Conservation (phyloP, 2,329 filamentous ascomycete species). For the Alternaria sp. region DNA sequence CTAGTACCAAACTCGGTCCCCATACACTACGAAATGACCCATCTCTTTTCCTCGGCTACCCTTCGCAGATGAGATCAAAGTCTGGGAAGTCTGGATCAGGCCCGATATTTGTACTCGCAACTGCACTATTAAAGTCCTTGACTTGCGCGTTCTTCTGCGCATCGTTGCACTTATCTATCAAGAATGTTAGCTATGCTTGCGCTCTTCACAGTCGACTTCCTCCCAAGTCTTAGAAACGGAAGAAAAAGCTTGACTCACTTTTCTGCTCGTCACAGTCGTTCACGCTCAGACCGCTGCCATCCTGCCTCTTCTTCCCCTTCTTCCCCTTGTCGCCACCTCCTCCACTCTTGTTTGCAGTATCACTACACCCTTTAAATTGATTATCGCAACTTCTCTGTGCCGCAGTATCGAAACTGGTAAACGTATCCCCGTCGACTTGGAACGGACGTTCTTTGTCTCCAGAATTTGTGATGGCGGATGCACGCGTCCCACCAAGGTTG, state of each 20-base stretch:
- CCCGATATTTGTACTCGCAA: constrained; percentile 46
- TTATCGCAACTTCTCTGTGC: constrained; percentile 69
- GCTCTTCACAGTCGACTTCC: background rate
- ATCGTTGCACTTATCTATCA: constrained; percentile 37
- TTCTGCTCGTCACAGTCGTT: constrained; percentile 33
- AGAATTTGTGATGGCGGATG: constrained; percentile 59
- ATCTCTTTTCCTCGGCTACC: constrained; percentile 3
- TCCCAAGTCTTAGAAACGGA: background rate
- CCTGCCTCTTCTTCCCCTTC: constrained; percentile 13
- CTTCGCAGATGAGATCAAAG: constrained; percentile 50
- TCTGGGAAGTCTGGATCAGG: constrained; percentile 49
- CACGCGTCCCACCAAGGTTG: constrained; percentile 61
- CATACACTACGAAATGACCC: background rate
- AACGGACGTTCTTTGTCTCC: constrained; percentile 59
- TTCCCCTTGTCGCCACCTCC: constrained; percentile 1
- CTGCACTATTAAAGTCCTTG: constrained; percentile 35
- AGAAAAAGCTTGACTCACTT: constrained; percentile 19
- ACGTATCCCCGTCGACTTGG: constrained; percentile 50
- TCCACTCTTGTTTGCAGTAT: constrained; percentile 48
- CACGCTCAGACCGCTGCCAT: constrained; percentile 24
- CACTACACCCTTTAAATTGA: constrained; percentile 67
- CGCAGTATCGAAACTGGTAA: constrained; percentile 64
- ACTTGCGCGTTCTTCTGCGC: constrained; percentile 39
- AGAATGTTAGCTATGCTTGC: background rate
- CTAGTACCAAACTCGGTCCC: background rate